Evolutionary conservation across 1,284 basidiomycete species (phyloP), one percentile per base, ranked within the genome.

Genomic region (Apiotrichum brassicae): DNA sequence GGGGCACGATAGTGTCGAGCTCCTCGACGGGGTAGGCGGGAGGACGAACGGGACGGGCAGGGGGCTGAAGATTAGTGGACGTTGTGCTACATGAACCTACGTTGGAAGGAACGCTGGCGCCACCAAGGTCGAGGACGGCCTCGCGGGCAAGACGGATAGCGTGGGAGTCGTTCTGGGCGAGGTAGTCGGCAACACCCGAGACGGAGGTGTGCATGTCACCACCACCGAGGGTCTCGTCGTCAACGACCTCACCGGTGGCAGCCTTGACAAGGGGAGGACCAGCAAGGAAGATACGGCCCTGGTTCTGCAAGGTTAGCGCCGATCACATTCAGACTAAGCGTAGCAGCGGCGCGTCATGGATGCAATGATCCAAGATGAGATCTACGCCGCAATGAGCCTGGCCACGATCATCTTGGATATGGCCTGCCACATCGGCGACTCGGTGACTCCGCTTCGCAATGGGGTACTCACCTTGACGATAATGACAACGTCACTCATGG

Each of bases 361-460:
- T 90, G 3, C 86, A 84, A 1, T 88, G 77, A 0, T 87, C 87
- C 42, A 87, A 92, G 85, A 94, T 60, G 59, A 74, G 51, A 53
- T 86, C 90, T 89, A 94, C 95, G 66, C 97, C 95, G 71, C 92
- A 95, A 74, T 97, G 97, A 67, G 95, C 95, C 13, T 91, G 80
- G 11, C 92, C 92, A 66, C 97, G 97, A 70, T 97, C 90, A 62
- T 94, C 85, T 63, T 68, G 16, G n/a, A n/a, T n/a, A n/a, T n/a
- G n/a, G n/a, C n/a, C 32, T 13, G 4, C 24, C 43, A 45, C 38
- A 50, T 43, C 37, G 28, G 14, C n/a, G 28, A 8, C 28, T 30
- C 28, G 8, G 14, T 7, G 14, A n/a, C n/a, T n/a, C n/a, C n/a
- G n/a, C n/a, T n/a, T n/a, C n/a, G n/a, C n/a, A n/a, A n/a, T n/a